phyloP scores from a whole-genome alignment of 306 rosid species.

The Quercus variabilis region DNA sequence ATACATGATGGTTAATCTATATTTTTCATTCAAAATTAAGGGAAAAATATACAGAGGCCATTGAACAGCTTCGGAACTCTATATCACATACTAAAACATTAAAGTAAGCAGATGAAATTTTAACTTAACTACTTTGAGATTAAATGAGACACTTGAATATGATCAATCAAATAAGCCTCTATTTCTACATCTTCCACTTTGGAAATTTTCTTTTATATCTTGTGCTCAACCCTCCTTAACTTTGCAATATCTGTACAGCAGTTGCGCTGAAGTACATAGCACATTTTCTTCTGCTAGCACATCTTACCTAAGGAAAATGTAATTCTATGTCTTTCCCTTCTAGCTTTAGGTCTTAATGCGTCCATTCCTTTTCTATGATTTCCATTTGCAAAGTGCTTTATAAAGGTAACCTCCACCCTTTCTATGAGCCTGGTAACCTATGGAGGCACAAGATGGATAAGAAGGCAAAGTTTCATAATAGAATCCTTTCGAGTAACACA shows the following conservation, averaged over 20 bases:
- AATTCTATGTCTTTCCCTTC: constrained; percentile 50
- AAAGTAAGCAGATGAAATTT: too few species aligned
- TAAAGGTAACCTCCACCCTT: constrained; percentile 59
- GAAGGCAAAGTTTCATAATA: background rate
- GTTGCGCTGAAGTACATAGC: background rate
- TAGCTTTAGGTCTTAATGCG: constrained; percentile 43
- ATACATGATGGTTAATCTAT: background rate
- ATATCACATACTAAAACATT: too few species aligned
- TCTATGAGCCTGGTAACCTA: constrained; percentile 62
- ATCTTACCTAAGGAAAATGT: constrained; percentile 46
- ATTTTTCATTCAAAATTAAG: background rate
- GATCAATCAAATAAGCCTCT: too few species aligned
- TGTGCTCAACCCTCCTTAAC: too few species aligned
- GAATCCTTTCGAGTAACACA: background rate
- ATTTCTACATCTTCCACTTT: too few species aligned
- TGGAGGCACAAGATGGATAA: constrained; percentile 14
- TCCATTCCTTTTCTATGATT: constrained; percentile 47
- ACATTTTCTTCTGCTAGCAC: background rate
- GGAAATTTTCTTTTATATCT: too few species aligned
- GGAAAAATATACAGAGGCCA: too few species aligned
- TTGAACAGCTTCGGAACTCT: too few species aligned
- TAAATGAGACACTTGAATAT: too few species aligned
- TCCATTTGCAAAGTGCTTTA: constrained; percentile 56
- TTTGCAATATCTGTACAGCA: too few species aligned
- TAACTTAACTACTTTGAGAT: too few species aligned